Evolutionary conservation across 2,329 filamentous ascomycete species (phyloP).

Genomic region (Emericellopsis atlantica): DNA sequence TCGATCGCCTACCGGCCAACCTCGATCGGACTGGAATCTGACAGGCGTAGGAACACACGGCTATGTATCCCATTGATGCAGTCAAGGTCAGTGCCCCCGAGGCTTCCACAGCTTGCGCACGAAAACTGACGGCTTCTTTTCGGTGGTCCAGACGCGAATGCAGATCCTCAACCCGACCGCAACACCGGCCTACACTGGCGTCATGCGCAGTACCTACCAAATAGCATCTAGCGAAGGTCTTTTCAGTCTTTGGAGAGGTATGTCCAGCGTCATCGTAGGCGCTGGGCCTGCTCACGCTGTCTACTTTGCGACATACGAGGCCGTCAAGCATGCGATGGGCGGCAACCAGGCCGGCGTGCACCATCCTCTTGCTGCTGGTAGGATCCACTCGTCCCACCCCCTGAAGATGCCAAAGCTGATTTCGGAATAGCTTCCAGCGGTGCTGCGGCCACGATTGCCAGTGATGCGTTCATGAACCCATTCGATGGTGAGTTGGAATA

Average conservation of each 20-base stretch:
- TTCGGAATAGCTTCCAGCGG: conserved; percentile 64
- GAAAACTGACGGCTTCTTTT: background rate
- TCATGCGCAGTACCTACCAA: conserved; percentile 84
- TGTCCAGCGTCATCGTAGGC: conserved; percentile 91
- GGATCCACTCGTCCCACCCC: conserved; percentile 12
- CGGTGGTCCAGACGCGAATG: conserved; percentile 72
- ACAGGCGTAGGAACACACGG: conserved; percentile 73
- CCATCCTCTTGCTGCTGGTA: conserved; percentile 87
- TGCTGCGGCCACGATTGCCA: conserved; percentile 89
- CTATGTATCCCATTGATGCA: conserved; percentile 97
- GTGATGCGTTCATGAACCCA: conserved; percentile 97
- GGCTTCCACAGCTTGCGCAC: background rate
- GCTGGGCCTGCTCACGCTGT: conserved; percentile 94
- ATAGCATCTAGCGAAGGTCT: conserved; percentile 86
- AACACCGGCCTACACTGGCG: conserved; percentile 66
- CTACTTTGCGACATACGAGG: conserved; percentile 96
- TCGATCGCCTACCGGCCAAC: background rate
- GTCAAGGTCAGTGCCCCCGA: conserved; percentile 59
- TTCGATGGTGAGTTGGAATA: conserved; percentile 65
- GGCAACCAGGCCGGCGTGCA: conserved; percentile 81
- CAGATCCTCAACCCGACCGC: conserved; percentile 82
- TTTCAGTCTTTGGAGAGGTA: conserved; percentile 85
- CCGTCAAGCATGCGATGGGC: conserved; percentile 90
- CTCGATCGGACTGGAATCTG: background rate
- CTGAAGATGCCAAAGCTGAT: conserved; percentile 5